Conservation (phyloP, 2,329 filamentous ascomycete species). For the Aspergillus tamarii region DNA sequence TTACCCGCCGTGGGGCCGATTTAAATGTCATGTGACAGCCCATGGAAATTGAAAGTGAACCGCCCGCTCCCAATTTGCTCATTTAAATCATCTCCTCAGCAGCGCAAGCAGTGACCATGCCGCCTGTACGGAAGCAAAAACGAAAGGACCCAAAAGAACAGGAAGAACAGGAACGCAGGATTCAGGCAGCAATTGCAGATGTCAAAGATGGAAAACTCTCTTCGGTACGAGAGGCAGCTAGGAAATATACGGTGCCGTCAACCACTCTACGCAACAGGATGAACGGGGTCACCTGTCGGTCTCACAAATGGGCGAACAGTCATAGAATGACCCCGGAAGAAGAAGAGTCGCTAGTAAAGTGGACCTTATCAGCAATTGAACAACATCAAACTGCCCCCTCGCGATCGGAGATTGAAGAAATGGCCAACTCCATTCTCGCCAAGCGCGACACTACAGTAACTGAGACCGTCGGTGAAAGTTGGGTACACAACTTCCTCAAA, state of each 20-base stretch:
- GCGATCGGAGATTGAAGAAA: slow-evolving; percentile 10
- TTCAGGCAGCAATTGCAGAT: slow-evolving; percentile 3
- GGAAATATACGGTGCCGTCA: slow-evolving; percentile 7
- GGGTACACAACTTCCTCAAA: slow-evolving; percentile 15
- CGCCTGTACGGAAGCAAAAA: slow-evolving; percentile 5
- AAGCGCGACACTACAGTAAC: not conserved
- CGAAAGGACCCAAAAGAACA: not conserved
- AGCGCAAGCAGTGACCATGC: slow-evolving; percentile 7
- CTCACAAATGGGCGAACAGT: slow-evolving; percentile 1
- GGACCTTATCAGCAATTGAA: slow-evolving; percentile 11
- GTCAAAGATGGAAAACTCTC: slow-evolving; percentile 3
- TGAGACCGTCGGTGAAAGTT: slow-evolving; percentile 13
- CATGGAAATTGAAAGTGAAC: not conserved
- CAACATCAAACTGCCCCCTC: slow-evolving; percentile 1
- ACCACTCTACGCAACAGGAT: slow-evolving; percentile 4
- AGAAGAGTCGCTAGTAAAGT: slow-evolving; percentile 9
- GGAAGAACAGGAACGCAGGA: slow-evolving; percentile 1
- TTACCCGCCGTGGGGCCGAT: no score
- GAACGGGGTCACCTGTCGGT: not conserved
- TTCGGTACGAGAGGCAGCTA: slow-evolving; percentile 6
- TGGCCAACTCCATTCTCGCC: slow-evolving; percentile 16
- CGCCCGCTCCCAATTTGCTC: not conserved
- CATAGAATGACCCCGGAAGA: slow-evolving; percentile 8
- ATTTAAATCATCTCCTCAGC: not conserved
- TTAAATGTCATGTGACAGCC: not conserved